phyloP scores from a whole-genome alignment of 2,329 filamentous ascomycete genomes.

The Pseudogymnoascus sp. region DNA sequence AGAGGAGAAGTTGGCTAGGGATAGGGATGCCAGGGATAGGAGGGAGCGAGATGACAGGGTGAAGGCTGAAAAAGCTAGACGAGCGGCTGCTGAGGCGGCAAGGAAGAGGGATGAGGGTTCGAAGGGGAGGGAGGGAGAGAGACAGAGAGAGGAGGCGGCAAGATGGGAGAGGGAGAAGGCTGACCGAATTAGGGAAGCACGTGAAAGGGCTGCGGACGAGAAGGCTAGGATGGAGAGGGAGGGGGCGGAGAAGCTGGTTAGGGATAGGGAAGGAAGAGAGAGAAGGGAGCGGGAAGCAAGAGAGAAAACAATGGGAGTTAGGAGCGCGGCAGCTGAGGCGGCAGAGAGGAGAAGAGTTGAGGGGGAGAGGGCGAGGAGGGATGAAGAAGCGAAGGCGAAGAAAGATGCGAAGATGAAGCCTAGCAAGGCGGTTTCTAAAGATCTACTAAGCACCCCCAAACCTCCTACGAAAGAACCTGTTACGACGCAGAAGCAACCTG shows the following conservation, averaged over 20 bases:
- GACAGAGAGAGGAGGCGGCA: not conserved
- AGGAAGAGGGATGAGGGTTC: not conserved
- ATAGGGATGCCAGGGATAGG: not conserved
- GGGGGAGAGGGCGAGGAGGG: not conserved
- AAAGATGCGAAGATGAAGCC: not conserved
- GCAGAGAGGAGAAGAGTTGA: not conserved
- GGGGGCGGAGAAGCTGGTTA: not conserved
- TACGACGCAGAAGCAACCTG: not conserved
- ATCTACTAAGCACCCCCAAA: not conserved
- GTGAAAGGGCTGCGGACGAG: not conserved
- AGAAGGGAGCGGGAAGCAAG: not conserved
- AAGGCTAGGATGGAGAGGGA: not conserved
- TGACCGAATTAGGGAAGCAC: not conserved
- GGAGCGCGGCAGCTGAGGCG: not conserved
- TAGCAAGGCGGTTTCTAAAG: not conserved
- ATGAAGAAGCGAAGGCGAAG: not conserved
- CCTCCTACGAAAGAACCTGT: not conserved
- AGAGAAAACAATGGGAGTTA: not conserved
- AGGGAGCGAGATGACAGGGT: not conserved
- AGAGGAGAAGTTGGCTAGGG: not conserved
- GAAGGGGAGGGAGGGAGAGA: not conserved
- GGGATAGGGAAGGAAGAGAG: not conserved
- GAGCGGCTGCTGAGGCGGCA: not conserved
- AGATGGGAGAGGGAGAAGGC: conserved; percentile 4
- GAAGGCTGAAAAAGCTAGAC: not conserved